Evolutionary conservation across 164 flowering plant species (phyloP).

Genomic region (Dillenia suffruticosa): DNA sequence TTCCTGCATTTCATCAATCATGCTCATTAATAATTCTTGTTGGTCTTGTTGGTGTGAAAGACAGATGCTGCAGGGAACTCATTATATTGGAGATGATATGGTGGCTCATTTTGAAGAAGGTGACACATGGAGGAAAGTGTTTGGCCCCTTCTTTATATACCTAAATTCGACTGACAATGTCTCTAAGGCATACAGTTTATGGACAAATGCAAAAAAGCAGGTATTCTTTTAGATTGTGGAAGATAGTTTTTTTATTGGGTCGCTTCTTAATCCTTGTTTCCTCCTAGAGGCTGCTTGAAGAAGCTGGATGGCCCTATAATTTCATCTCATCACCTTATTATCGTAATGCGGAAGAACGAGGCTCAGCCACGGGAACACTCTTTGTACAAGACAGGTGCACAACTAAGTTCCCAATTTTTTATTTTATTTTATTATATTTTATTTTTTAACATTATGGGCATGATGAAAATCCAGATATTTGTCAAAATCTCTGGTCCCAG

Average conservation of each 20-base stretch:
- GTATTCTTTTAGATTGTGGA: constrained; percentile 15
- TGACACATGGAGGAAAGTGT: constrained; percentile 53
- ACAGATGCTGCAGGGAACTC: constrained; percentile 49
- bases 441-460: too few species aligned
- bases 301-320: constrained; percentile 43
- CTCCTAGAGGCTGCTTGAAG: constrained; percentile 37
- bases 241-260: neutral
- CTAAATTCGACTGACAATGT: constrained; percentile 35
- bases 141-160: constrained; percentile 51
- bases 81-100: constrained; percentile 46
- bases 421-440: neutral
- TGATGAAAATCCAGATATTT: constrained; percentile 21
- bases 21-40: neutral
- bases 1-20: neutral
- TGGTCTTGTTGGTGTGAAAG: neutral
- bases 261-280: neutral
- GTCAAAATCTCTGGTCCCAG: constrained; percentile 30
- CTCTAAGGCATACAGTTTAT: constrained; percentile 30
- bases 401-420: neutral
- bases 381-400: constrained; percentile 40
- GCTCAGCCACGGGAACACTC: constrained; percentile 39
- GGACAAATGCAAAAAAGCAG: constrained; percentile 58
- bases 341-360: constrained; percentile 31
- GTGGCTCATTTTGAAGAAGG: constrained; percentile 37
- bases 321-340: constrained; percentile 42